Conservation (phyloP, 2,329 filamentous ascomycete species). For the Didymella exigua region DNA sequence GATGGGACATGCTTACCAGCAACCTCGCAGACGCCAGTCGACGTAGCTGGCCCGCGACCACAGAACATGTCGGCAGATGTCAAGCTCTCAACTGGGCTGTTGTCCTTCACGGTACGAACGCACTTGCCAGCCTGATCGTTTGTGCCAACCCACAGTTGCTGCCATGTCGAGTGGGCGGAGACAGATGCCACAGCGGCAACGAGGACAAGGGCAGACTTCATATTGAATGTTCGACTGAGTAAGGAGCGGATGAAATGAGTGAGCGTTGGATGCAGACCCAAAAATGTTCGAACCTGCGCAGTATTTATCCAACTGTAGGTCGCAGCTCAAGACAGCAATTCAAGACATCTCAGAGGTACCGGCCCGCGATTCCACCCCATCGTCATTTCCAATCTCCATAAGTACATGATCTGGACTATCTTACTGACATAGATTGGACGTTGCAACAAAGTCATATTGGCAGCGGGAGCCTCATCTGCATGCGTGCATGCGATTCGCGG, state of each 20-base stretch:
- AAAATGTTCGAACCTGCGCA: conserved; percentile 16
- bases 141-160: conserved; percentile 46
- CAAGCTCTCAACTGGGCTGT: conserved; percentile 41
- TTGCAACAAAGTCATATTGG: conserved; percentile 28
- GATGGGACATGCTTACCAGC: conserved; percentile 30
- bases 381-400: conserved; percentile 15
- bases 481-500: conserved; percentile 20
- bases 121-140: conserved; percentile 40
- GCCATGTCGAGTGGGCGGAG: conserved; percentile 49
- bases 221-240: conserved; percentile 19
- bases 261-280: conserved; percentile 15
- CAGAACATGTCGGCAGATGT: conserved; percentile 45
- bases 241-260: conserved; percentile 16
- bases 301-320: conserved; percentile 3
- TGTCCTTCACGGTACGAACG: conserved; percentile 43
- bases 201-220: conserved; percentile 42
- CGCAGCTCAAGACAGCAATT: background rate
- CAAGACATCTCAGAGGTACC: background rate
- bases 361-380: conserved; percentile 11
- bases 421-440: conserved; percentile 31
- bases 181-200: conserved; percentile 43
- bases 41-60: conserved; percentile 36
- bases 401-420: conserved; percentile 8
- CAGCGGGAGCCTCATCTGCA: conserved; percentile 18
- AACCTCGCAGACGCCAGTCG: conserved; percentile 41